Evolutionary conservation across 768 basidiomycete genomes (phyloP), one percentile per base, ranked within the genome.

Genomic region (Lentinula guzmanii): DNA sequence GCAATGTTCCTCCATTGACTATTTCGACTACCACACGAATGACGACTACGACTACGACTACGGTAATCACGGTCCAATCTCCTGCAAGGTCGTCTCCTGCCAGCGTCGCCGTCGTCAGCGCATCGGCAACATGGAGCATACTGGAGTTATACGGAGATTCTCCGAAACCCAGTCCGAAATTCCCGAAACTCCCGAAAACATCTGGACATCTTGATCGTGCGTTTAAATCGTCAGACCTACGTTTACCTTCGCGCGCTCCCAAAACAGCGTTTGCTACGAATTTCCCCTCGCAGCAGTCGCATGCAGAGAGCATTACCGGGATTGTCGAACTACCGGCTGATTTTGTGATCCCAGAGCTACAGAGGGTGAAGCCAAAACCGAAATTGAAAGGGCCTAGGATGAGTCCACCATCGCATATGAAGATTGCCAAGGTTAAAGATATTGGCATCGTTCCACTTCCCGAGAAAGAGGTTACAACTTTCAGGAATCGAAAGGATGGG

Each of bases 101-200:
- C 2, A 54, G 52, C 9, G 16, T 61, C 15, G 21, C 52, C 31
- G 35, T 61, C 24, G 16, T 61, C 33, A 46, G 52, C 15, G 61
- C 61, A 7, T 61, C 61, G 4, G 35, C 61, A 4, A 61, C 61
- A 7, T 61, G 61, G 61, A 61, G 52, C 34, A 61, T 61, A 33
- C 41, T 61, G 11, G 61, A 61, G 8, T 55, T 54, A 53, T 61
- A 61, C 46, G 61, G 61, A 28, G 59, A 51, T 41, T 48, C 43
- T 13, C 61, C 61, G 10, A 55, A 43, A n/a, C 61, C 45, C 11
- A 54, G 52, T 34, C 52, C 52, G 39, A 56, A 34, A 53, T 9
- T 28, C 6, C 15, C 45, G n/a, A 18, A 24, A 33, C 18, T 52
- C 16, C 59, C 59, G 35, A 60, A 60, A 41, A 60, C 51, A 15